phyloP scores from a whole-genome alignment of 2,329 filamentous ascomycete species.

The Colletotrichum sp. region DNA sequence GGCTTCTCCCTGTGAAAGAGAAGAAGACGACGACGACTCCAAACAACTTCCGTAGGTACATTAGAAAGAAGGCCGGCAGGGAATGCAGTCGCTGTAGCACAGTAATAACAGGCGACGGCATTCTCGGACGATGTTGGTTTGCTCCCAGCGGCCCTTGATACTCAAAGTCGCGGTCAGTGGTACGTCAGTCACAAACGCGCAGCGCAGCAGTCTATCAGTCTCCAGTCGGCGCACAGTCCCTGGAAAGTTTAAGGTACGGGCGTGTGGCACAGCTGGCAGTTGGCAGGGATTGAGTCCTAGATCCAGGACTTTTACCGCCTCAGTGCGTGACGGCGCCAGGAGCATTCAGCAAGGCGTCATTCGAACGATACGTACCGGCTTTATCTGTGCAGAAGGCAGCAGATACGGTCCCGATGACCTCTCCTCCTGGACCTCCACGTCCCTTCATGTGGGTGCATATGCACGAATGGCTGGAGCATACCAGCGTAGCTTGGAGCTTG shows the following conservation, averaged over 20 bases:
- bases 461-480: constrained; percentile 10
- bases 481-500: constrained; percentile 3
- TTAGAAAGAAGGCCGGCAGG: not conserved
- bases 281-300: constrained; percentile 15
- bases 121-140: not conserved
- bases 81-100: not conserved
- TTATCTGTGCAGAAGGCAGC: not conserved
- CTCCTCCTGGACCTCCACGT: not conserved
- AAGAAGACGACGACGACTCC: not conserved
- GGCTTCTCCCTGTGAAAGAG: not conserved
- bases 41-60: not conserved
- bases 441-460: constrained; percentile 13
- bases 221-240: constrained; percentile 9
- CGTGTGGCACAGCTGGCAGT: not conserved
- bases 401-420: not conserved
- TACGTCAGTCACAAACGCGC: not conserved
- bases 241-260: not conserved
- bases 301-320: constrained; percentile 14
- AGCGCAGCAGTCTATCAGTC: not conserved
- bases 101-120: not conserved
- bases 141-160: not conserved
- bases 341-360: constrained; percentile 4
- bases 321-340: not conserved
- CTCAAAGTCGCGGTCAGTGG: not conserved
- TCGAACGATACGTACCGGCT: not conserved